A percentile compares a stretch with the other conserved stretches of the same genome.
phyloP scores from a whole-genome alignment of 148 eudicot species.

The Pharnaceum exiguum region DNA sequence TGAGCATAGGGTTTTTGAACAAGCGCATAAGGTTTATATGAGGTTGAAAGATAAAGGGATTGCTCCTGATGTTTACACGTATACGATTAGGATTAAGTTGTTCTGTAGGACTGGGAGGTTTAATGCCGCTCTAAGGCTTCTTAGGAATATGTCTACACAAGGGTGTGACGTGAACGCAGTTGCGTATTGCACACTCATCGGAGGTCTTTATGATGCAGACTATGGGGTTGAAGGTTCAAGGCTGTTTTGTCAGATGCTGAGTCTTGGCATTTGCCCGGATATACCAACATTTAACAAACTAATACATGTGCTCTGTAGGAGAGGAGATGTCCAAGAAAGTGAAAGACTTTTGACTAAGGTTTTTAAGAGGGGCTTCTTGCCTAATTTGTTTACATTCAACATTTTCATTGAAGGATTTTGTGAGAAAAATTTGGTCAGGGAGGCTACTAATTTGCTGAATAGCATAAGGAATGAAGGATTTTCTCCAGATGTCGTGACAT shows the following conservation, averaged over 20 bases:
- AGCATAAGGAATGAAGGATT: conserved; percentile 44
- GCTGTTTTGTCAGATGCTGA: conserved; percentile 85
- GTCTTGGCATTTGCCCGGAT: conserved; percentile 54
- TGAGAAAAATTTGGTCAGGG: conserved; percentile 44
- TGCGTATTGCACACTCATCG: conserved; percentile 73
- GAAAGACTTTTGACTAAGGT: conserved; percentile 71
- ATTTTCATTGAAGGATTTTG: conserved; percentile 83
- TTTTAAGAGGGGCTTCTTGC: conserved; percentile 69
- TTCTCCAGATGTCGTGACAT: conserved; percentile 75
- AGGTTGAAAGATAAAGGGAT: conserved; percentile 68
- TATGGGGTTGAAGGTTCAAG: conserved; percentile 48
- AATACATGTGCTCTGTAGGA: conserved; percentile 59
- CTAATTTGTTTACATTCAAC: conserved; percentile 86
- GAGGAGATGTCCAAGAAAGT: conserved; percentile 59
- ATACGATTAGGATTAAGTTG: conserved; percentile 77
- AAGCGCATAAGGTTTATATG: conserved; percentile 94
- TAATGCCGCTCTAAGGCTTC: conserved; percentile 74
- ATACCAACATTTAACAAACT: conserved; percentile 77
- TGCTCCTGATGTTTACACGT: conserved; percentile 74
- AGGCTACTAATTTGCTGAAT: conserved; percentile 58
- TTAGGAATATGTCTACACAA: conserved; percentile 61
- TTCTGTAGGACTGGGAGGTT: conserved; percentile 78
- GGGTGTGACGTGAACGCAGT: conserved; percentile 80
- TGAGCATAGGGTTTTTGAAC: conserved; percentile 59
- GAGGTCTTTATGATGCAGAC: conserved; percentile 66